Conservation (phyloP, 148 eudicot genomes). For the Rhododendron ovatum region DNA sequence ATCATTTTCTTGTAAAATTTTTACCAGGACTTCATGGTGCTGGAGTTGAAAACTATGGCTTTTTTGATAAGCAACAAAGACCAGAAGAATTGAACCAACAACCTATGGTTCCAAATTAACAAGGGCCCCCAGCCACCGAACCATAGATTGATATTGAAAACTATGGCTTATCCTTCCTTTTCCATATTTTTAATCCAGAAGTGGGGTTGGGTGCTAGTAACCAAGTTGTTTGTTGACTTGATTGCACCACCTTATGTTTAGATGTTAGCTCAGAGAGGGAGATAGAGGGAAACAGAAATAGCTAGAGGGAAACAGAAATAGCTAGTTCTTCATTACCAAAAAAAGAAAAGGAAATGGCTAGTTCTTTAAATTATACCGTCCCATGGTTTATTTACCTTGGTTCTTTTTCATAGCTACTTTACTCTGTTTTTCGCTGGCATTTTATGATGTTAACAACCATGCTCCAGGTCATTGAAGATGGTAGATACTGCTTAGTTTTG, state of each 20-base stretch:
- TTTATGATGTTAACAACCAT: conserved; percentile 2
- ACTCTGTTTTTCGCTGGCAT: neutral
- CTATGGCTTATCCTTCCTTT: neutral
- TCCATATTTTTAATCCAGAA: neutral
- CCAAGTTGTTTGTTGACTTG: neutral
- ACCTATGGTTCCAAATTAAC: neutral
- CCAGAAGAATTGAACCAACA: neutral
- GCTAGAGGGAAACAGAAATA: too few relatives aligned
- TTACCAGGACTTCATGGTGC: neutral
- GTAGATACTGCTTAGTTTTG: conserved; percentile 72
- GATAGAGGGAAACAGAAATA: neutral
- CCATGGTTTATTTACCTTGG: neutral
- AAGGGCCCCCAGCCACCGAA: neutral
- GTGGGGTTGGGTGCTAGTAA: neutral
- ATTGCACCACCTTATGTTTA: neutral
- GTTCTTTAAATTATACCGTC: neutral
- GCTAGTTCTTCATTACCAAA: neutral
- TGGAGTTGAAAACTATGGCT: neutral
- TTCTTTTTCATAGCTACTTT: neutral
- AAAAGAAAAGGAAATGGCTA: too few relatives aligned
- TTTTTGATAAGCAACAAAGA: neutral
- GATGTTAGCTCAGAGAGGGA: neutral
- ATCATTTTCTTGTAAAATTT: neutral
- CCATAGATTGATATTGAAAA: neutral
- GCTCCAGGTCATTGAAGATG: conserved; percentile 77